Evolutionary conservation across 768 basidiomycete genomes (phyloP).

Genomic region (Boletus rubescentipes): DNA sequence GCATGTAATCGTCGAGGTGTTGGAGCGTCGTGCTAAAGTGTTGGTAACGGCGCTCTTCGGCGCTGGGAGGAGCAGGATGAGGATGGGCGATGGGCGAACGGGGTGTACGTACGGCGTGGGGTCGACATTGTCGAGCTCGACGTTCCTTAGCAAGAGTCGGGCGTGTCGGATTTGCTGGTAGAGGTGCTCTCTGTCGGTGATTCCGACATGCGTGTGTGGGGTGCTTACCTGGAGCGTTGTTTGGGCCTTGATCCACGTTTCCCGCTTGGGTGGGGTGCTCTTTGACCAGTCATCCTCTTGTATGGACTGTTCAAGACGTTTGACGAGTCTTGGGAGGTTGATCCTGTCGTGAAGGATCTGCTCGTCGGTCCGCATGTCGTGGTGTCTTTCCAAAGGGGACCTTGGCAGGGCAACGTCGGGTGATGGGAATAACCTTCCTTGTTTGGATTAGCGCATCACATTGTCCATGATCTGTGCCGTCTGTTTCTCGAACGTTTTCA

Average conservation of each 20-base stretch:
- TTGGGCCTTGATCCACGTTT: constrained; percentile 56
- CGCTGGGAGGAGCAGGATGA: constrained; percentile 28
- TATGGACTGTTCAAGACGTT: constrained; percentile 57
- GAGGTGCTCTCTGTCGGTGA: neutral
- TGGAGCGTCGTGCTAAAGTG: constrained; percentile 53
- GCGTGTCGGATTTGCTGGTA: constrained; percentile 54
- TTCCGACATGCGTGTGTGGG: neutral
- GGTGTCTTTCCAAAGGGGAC: neutral
- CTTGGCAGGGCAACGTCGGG: neutral
- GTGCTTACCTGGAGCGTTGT: constrained; percentile 53
- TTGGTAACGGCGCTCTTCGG: constrained; percentile 42
- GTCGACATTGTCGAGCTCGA: constrained; percentile 50
- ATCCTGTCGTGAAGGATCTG: constrained; percentile 57
- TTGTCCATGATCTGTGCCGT: constrained; percentile 12
- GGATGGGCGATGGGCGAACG: neutral
- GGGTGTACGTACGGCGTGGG: constrained; percentile 40
- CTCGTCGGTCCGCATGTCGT: constrained; percentile 31
- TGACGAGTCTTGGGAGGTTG: constrained; percentile 62
- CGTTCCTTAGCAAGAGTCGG: constrained; percentile 53
- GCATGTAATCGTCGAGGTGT: constrained; percentile 51
- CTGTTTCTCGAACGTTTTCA: neutral
- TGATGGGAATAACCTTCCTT: constrained; percentile 28
- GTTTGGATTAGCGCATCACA: constrained; percentile 6
- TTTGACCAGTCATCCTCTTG: constrained; percentile 36
- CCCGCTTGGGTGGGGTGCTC: constrained; percentile 22